Percentiles rank a stretch among this genome's conserved stretches.
Conservation (phyloP, 768 basidiomycete genomes). For the Serendipita sp. region DNA sequence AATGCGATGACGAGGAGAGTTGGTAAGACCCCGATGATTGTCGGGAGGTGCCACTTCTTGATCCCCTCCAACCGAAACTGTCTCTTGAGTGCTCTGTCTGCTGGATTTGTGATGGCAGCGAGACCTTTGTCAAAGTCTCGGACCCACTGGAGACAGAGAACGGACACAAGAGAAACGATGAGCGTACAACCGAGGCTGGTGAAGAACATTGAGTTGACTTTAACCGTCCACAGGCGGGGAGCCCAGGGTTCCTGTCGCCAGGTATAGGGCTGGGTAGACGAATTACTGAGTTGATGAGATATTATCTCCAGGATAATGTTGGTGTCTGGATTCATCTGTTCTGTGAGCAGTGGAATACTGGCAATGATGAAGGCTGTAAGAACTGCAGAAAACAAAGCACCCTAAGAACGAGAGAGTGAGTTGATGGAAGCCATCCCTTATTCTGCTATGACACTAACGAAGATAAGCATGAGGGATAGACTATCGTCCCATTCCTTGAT, state of each 20-base stretch:
- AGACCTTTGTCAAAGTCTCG: not conserved
- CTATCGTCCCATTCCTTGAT: slow-evolving; percentile 2
- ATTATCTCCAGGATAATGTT: not conserved
- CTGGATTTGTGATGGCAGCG: not conserved
- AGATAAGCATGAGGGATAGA: not conserved
- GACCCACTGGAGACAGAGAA: not conserved
- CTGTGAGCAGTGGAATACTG: not conserved
- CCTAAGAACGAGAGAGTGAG: not conserved
- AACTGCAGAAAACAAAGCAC: not conserved
- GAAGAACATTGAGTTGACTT: not conserved
- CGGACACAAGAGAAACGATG: not conserved
- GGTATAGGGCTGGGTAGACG: not conserved
- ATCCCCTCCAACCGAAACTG: not conserved
- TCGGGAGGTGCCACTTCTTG: not conserved
- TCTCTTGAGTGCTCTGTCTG: not conserved
- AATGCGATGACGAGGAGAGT: slow-evolving; percentile 10
- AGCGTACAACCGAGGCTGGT: not conserved
- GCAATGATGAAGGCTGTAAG: slow-evolving; percentile 1
- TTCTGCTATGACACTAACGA: not conserved
- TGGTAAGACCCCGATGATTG: no score
- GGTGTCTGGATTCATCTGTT: no score
- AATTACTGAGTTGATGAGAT: not conserved
- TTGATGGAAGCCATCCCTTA: not conserved
- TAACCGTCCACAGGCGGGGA: not conserved
- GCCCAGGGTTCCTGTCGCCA: not conserved